Base-by-base conservation (phyloP, 257 asterid species). In the Haberlea rhodopensis region DNA sequence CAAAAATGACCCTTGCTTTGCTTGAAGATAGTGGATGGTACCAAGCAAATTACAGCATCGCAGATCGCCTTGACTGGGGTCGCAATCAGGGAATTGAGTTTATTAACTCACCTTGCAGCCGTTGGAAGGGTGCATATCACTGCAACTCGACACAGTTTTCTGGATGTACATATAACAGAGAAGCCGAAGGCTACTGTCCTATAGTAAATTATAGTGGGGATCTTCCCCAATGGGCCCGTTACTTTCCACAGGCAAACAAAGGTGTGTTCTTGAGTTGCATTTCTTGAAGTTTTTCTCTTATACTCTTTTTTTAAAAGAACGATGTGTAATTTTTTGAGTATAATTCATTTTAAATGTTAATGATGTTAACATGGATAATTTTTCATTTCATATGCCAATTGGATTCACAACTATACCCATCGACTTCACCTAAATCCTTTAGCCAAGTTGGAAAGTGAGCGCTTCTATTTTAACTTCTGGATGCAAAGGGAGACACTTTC, bases 1-100 rank as follows among this genome's bases (percentile, higher is more conserved):
- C 97, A 8, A 88, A 83, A 76, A 88, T 91, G 97, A 91, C 97
- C 5, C 94, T 91, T 58, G 96, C 97, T 73, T 77, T 91, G 68
- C 95, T 91, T 24, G 97, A 91, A 77, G 97, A 91, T 67, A 88
- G 96, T 75, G 97, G 97, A 68, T 91, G 97, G 97, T 91, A 91
- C 82, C 77, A 71, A 52, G 97, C 97, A 75, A 86, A 91, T 75
- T 91, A 91, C 81, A 84, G 95, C 63, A 81, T 88, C 87, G 95
- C 95, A 21, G 96, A 91, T 59, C 94, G 74, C 63, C 97, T 91
- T 56, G 97, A 88, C 68, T 91, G 97, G 97, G 97, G 97, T 48
- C 85, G 82, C 23, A 84, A 86, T 72, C 97, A 91, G 78, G 97
- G 97, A 70, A 76, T 91, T 8, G 90, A 86, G n/a, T 91, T 91